Evolutionary conservation across 805 yeast species (phyloP), one percentile per base, ranked within the genome.

Genomic region (Ogataea minuta): DNA sequence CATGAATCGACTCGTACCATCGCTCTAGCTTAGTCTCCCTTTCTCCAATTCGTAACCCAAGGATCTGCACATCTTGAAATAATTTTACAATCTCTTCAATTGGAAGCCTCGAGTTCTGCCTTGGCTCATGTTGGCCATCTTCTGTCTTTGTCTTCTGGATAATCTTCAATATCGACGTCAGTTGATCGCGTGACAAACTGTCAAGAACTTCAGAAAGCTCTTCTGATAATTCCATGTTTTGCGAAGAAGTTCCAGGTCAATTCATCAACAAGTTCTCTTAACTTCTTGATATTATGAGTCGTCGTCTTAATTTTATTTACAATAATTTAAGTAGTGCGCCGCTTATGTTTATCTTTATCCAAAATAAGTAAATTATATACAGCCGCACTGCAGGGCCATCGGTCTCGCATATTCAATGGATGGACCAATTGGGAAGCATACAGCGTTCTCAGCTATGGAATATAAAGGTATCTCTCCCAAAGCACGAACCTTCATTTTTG

Each of bases 1-100:
- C 28, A 9, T 31, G 28, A 2, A 50, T 26, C 6, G 44, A 31
- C 2, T 41, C 34, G n/a, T 42, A 31, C 50, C 54, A 50, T 15
- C 39, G 30, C 25, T 29, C 30, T 10, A 50, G 36, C 16, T 37
- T 43, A 7, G 21, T 17, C 10, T 46, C 38, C 23, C 38, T 39
- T 13, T 44, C 39, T 16, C 53, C 54, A 13, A 50, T 37, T 5
- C 36, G 17, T 13, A 38, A 29, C 5, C 47, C 43, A 11, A 29
- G n/a, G 4, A 28, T 35, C 27, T 46, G 48, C 6, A 50, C 21
- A 26, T 46, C 47, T 23, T 43, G 44, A 14, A 44, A 33, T 7
- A 32, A 4, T 25, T 34, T 39, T 6, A 43, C 24, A 8, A 46
- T 44, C 9, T 43, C 34, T 16, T 45, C 41, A 12, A 41, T 31